Evolutionary conservation across 768 basidiomycete genomes (phyloP).

Genomic region (Mycena epipterygia): DNA sequence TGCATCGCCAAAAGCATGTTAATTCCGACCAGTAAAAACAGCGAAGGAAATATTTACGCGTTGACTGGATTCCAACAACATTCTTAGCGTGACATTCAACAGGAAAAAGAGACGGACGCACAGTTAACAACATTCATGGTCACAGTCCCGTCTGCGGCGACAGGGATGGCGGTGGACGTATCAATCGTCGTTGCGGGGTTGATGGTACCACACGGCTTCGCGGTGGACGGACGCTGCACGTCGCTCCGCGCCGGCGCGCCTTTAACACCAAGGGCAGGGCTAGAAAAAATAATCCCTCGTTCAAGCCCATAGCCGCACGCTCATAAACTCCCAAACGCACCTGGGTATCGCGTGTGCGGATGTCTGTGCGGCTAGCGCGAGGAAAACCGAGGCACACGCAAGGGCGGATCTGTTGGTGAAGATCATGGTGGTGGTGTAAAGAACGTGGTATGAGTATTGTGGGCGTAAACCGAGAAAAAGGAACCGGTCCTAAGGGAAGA

Average conservation of each 20-base stretch:
- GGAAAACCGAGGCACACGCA: slow-evolving; percentile 29
- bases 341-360: slow-evolving; percentile 30
- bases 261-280: slow-evolving; percentile 33
- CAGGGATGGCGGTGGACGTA: slow-evolving; percentile 34
- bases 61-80: slow-evolving; percentile 42
- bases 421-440: slow-evolving; percentile 21
- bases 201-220: slow-evolving; percentile 33
- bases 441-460: slow-evolving; percentile 16
- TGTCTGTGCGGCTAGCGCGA: slow-evolving; percentile 28
- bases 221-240: slow-evolving; percentile 35
- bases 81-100: not conserved
- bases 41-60: slow-evolving; percentile 40
- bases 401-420: slow-evolving; percentile 29
- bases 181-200: slow-evolving; percentile 32
- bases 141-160: slow-evolving; percentile 47
- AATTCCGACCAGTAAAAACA: not conserved
- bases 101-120: not conserved
- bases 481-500: slow-evolving; percentile 33
- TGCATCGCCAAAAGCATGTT: not conserved
- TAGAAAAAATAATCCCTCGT: not conserved
- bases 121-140: slow-evolving; percentile 47
- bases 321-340: not conserved
- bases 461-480: slow-evolving; percentile 12
- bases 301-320: not conserved
- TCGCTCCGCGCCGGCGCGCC: slow-evolving; percentile 34